These are phyloP conservation scores for Sporobolomyces pararoseus DNA, from an alignment of 768 basidiomycete genomes.

Conservation along the genomic window DNA sequence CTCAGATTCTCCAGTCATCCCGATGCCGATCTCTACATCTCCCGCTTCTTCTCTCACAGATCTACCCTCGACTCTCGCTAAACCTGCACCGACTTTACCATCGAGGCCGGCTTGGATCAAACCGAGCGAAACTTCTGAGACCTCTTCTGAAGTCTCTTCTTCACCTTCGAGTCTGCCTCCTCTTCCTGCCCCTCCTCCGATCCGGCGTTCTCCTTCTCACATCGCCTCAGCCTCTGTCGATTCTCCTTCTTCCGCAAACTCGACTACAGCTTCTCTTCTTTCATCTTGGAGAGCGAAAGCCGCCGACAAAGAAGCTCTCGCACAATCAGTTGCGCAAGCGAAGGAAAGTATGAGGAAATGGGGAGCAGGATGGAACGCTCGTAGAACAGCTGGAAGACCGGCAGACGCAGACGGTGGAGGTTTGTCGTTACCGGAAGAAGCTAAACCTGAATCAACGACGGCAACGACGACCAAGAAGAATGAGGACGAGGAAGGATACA, in stretches of 20 bases:
- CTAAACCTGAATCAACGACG: background rate
- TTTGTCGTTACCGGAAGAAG: background rate
- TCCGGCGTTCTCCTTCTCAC: slow-evolving; percentile 7
- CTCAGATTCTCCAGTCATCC: background rate
- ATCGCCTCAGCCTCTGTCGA: slow-evolving; percentile 21
- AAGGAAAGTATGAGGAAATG: slow-evolving; percentile 89
- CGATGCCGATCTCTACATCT: background rate
- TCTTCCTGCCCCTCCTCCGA: background rate
- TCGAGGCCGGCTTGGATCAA: slow-evolving; percentile 6
- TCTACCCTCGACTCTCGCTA: too few relatives aligned
- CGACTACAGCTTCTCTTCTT: slow-evolving; percentile 55
- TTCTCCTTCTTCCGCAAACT: background rate
- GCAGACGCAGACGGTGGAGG: slow-evolving; percentile 4
- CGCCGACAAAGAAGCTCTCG: slow-evolving; percentile 77
- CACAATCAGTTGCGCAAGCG: slow-evolving; percentile 61
- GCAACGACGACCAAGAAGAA: background rate
- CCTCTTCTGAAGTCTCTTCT: background rate
- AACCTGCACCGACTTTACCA: background rate
- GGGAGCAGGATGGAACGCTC: slow-evolving; percentile 71
- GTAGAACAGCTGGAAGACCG: slow-evolving; percentile 37
- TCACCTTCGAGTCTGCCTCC: background rate
- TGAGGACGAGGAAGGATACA: background rate
- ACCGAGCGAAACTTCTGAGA: background rate
- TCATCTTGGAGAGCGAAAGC: slow-evolving; percentile 65
- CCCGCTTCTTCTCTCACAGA: too few relatives aligned